Conservation (phyloP, 441 rosid genomes). For the Adansonia grandidieri region DNA sequence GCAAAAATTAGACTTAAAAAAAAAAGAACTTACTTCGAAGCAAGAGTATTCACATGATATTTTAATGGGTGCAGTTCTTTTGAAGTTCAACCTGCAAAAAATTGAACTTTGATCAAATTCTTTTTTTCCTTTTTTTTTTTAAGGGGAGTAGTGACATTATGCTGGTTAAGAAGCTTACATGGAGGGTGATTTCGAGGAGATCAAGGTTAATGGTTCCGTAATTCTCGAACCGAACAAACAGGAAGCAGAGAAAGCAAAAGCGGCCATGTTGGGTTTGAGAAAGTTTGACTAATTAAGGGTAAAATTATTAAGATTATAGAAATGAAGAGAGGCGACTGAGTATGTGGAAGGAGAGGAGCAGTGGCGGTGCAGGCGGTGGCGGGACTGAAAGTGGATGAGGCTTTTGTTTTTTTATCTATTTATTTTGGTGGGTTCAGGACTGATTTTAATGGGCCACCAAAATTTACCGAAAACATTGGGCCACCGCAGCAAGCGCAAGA, state of each 20-base stretch:
- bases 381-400: conserved; percentile 4
- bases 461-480: background rate
- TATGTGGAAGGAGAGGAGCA: background rate
- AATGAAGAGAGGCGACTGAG: background rate
- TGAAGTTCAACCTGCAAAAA: conserved; percentile 35
- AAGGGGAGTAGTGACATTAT: background rate
- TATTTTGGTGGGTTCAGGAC: background rate
- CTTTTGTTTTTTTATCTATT: background rate
- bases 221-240: conserved; percentile 21
- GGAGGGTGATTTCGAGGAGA: conserved; percentile 28
- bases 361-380: background rate
- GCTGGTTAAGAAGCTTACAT: conserved; percentile 28
- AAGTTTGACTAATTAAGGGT: background rate
- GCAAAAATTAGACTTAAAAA: background rate
- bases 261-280: conserved; percentile 34
- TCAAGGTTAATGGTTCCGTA: background rate
- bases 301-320: background rate
- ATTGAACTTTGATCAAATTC: background rate
- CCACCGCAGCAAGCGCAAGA: background rate
- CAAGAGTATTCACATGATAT: conserved; percentile 59
- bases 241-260: conserved; percentile 30
- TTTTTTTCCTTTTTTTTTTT: background rate
- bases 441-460: background rate
- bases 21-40: conserved; percentile 59
- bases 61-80: conserved; percentile 28